Conservation (phyloP, 352 stramenopile genomes). For the Phytophthora podocarpi region DNA sequence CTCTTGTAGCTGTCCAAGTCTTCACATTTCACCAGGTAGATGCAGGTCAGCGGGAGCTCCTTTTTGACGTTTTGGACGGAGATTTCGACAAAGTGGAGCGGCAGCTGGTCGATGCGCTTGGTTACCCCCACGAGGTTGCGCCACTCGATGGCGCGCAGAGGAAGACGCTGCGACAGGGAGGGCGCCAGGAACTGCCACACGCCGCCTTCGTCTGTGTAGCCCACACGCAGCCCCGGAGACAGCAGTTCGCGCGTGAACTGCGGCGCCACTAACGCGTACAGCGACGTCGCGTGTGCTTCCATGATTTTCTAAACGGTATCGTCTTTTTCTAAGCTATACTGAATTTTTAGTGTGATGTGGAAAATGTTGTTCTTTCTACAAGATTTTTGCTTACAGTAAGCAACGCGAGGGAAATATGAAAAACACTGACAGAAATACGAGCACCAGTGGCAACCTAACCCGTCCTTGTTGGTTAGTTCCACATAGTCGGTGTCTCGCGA, state of each 20-base stretch:
- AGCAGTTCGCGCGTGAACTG: conserved; percentile 75
- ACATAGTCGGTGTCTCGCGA: too few species aligned
- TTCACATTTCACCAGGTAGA: conserved; percentile 89
- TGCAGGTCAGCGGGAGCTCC: conserved; percentile 51
- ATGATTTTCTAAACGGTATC: too few species aligned
- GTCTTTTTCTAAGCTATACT: too few species aligned
- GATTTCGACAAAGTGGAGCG: conserved; percentile 56
- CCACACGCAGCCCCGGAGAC: conserved; percentile 69
- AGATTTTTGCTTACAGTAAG: too few species aligned
- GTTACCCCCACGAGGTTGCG: conserved; percentile 78
- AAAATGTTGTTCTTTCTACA: too few species aligned
- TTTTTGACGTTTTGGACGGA: conserved; percentile 17
- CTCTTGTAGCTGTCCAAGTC: conserved; percentile 77
- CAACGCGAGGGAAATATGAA: too few species aligned
- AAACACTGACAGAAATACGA: too few species aligned
- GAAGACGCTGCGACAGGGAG: conserved; percentile 65
- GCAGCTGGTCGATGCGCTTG: conserved; percentile 68
- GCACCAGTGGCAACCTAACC: too few species aligned
- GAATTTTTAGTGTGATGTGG: too few species aligned
- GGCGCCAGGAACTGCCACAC: conserved; percentile 84
- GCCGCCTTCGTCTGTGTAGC: conserved; percentile 70
- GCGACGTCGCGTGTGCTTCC: conserved; percentile 51
- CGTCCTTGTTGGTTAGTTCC: too few species aligned
- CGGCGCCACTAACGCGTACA: conserved; percentile 73
- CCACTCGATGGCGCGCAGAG: conserved; percentile 82